Base-by-base conservation (phyloP, 2,329 filamentous ascomycete genomes). In the Trichoderma lentiforme region DNA sequence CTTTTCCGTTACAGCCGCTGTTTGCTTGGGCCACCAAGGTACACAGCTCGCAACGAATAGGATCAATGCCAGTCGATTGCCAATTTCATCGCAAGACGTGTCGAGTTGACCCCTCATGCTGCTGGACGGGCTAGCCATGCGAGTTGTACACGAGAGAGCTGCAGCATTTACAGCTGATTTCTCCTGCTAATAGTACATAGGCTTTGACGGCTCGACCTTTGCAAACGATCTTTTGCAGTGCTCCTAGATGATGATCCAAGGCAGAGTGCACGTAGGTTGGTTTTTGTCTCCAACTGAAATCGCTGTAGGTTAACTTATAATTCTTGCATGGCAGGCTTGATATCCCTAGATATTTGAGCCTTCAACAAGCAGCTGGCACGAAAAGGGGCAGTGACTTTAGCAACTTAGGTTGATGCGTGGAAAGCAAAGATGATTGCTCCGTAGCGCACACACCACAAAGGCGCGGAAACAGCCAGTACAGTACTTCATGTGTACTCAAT, bases 1-100 rank as follows among this genome's bases (percentile, higher is more conserved):
- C 67, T 62, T 61, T 62, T 62, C 56, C 57, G 67, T 70, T 21
- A 53, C 32, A 53, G 60, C 67, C 39, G 67, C 57, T 60, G 28
- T 36, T 60, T 21, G 32, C 60, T 56, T 62, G 12, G 60, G n/a
- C 21, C 21, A 36, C 60, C 60, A 18, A 39, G 57, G 58, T 43
- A 47, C 53, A 64, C 58, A 24, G 43, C 24, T 56, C n/a, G 68
- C 21, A 24, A 15, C 47, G 51, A 43, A 57, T 64, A 60, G 60
- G 68, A 64, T 32, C 26, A 7, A n/a, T 43, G 36, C 60, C 47
- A 51, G 51, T 43, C 56, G 18, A 56, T 39, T 43, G 58, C 11
- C 12, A 34, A 30, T 36, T n/a, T 43, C 47, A 11, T n/a, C 68
- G 47, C 9, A 8, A 43, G 57, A 24, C 39, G 34, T 56, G 30